phyloP scores from a whole-genome alignment of 768 basidiomycete species.

The Boletus rubropictus region DNA sequence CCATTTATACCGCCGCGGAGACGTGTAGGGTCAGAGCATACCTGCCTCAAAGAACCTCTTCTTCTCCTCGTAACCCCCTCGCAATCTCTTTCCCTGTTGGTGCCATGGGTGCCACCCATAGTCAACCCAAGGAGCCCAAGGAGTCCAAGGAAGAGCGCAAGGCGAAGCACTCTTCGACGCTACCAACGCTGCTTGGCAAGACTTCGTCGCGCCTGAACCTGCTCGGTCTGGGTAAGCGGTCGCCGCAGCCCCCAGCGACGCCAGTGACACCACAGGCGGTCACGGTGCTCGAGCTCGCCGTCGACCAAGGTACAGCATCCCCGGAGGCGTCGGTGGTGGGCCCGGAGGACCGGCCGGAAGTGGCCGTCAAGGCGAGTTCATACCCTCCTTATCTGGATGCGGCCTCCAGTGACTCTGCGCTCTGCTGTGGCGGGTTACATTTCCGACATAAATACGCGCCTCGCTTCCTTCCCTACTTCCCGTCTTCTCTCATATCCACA shows the following conservation, averaged over 20 bases:
- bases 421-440: slow-evolving; percentile 11
- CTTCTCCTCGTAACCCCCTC: neutral
- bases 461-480: neutral
- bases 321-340: slow-evolving; percentile 18
- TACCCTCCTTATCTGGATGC: neutral
- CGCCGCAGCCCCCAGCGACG: slow-evolving; percentile 28
- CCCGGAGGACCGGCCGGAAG: slow-evolving; percentile 26
- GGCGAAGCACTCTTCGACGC: slow-evolving; percentile 21
- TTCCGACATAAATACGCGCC: slow-evolving; percentile 13
- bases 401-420: slow-evolving; percentile 12
- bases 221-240: slow-evolving; percentile 24
- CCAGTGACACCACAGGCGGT: slow-evolving; percentile 21
- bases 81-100: neutral
- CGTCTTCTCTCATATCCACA: slow-evolving; percentile 7
- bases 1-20: slow-evolving; percentile 18
- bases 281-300: slow-evolving; percentile 4
- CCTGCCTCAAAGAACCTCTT: neutral
- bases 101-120: slow-evolving; percentile 26
- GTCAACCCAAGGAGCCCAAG: slow-evolving; percentile 21
- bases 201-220: slow-evolving; percentile 26
- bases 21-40: slow-evolving; percentile 14
- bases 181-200: slow-evolving; percentile 24
- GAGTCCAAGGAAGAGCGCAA: slow-evolving; percentile 21
- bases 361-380: slow-evolving; percentile 14
- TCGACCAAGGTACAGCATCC: slow-evolving; percentile 20